Evolutionary conservation across 1,139 yeast species (phyloP).

Genomic region (Meyerozyma sp.): DNA sequence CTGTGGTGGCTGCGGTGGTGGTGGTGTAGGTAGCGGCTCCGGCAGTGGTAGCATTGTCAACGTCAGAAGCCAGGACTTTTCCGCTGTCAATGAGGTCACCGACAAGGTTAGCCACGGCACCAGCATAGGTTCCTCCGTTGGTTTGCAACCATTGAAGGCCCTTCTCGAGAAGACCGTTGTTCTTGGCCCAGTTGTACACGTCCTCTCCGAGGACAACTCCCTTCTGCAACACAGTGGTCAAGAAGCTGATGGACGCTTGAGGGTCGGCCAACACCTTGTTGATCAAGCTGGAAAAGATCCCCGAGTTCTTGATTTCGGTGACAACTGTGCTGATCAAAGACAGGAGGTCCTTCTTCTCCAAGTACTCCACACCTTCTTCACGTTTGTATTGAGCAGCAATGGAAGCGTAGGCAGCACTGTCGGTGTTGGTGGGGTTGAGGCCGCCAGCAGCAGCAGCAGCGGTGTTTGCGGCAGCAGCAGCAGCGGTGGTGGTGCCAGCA

Average conservation of each 20-base stretch:
- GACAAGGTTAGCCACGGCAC: slow-evolving; percentile 23
- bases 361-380: slow-evolving; percentile 16
- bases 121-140: slow-evolving; percentile 28
- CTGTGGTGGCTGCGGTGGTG: slow-evolving; percentile 6
- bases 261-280: slow-evolving; percentile 37
- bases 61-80: slow-evolving; percentile 8
- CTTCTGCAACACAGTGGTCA: slow-evolving; percentile 28
- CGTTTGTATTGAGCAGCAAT: slow-evolving; percentile 17
- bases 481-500: slow-evolving; percentile 9
- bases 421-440: slow-evolving; percentile 8
- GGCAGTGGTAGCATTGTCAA: slow-evolving; percentile 9
- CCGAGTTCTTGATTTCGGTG: slow-evolving; percentile 28
- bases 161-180: slow-evolving; percentile 29
- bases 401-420: slow-evolving; percentile 1
- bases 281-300: slow-evolving; percentile 27
- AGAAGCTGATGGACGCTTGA: slow-evolving; percentile 27
- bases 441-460: slow-evolving; percentile 11
- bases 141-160: slow-evolving; percentile 25
- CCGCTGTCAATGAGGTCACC: slow-evolving; percentile 12
- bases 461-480: slow-evolving; percentile 9
- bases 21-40: slow-evolving; percentile 4
- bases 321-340: slow-evolving; percentile 24
- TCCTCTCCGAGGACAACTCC: slow-evolving; percentile 35
- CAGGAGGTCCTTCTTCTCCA: slow-evolving; percentile 36
- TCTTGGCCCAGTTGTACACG: slow-evolving; percentile 35